Evolutionary conservation across 768 basidiomycete genomes (phyloP).

Genomic region (Lactarius hengduanensis): DNA sequence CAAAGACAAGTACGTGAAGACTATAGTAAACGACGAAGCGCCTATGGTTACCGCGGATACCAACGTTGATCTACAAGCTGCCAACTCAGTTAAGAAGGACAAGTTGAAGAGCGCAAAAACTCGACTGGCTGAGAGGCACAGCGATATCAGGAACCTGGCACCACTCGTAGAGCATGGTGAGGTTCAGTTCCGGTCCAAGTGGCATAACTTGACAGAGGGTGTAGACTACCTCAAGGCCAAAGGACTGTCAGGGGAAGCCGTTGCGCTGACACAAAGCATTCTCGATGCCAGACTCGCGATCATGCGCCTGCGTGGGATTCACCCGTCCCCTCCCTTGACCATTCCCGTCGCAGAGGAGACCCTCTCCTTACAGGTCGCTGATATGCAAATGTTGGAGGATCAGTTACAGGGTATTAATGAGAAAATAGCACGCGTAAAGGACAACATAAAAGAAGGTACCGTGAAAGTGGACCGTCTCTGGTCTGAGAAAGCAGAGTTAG

Average conservation of each 20-base stretch:
- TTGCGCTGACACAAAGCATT: constrained; percentile 68
- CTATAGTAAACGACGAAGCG: constrained; percentile 83
- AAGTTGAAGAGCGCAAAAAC: constrained; percentile 63
- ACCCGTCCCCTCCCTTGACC: constrained; percentile 79
- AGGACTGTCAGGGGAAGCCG: constrained; percentile 50
- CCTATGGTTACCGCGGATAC: constrained; percentile 77
- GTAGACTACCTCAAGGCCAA: constrained; percentile 63
- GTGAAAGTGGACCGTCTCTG: constrained; percentile 58
- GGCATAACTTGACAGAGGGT: background rate
- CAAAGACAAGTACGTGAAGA: constrained; percentile 84
- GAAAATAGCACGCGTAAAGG: constrained; percentile 54
- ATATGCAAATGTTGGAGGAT: constrained; percentile 77
- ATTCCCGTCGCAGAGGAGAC: constrained; percentile 70
- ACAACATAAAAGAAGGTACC: constrained; percentile 55
- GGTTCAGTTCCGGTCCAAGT: background rate
- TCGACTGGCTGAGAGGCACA: constrained; percentile 57
- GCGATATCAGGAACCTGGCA: constrained; percentile 60
- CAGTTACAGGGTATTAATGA: constrained; percentile 54
- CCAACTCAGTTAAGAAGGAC: constrained; percentile 72
- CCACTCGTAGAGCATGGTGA: constrained; percentile 69
- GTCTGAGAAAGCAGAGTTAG: constrained; percentile 63
- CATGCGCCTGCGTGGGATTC: constrained; percentile 74
- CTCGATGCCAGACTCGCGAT: constrained; percentile 79
- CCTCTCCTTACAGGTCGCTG: constrained; percentile 69
- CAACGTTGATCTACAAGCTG: constrained; percentile 59